Evolutionary conservation across 345 rosid genomes (phyloP), one percentile per base, ranked within the genome.

Genomic region (Pistacia vera): DNA sequence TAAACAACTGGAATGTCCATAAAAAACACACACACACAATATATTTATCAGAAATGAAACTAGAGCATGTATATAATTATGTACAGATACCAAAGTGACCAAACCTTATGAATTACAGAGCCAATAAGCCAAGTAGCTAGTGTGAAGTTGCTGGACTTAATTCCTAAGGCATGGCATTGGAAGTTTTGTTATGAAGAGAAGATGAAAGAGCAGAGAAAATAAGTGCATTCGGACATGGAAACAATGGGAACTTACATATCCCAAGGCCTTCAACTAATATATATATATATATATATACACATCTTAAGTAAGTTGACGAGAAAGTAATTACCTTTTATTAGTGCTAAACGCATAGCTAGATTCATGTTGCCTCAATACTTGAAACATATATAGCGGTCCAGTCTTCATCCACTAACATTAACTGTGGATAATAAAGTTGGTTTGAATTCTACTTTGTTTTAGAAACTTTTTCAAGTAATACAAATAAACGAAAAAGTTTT

Each of bases 191-290:
- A 54, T 38, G 74, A 22, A 36, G 64, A 58, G 65, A 57, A 71
- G 52, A 57, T 71, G 69, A 48, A 52, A 51, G 69, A 63, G 33
- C 20, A 73, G 60, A 51, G 49, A 63, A 51, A 35, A 52, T 20
- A 48, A 10, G 71, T 54, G 77, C 75, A 68, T 62, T 61, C 83
- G 80, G 79, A 59, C 73, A 68, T 54, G 84, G 75, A 76, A 56
- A 49, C 52, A 61, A 35, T 44, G 60, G 71, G 66, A 72, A 63
- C 75, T 73, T 51, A 33, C 60, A 36, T 52, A 60, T 66, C 49
- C 81, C 79, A 13, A 67, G 55, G 70, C 61, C 80, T 75, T 57
- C n/a, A 68, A 65, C 73, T 74, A 77, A 38, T 38, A 38, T 38
- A 22, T 22, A 22, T 25, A 0, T 22, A 22, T 22, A 22, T 22